Percentiles rank a stretch among this genome's conserved stretches.
Evolutionary conservation across 371 early-diverging fungal species (phyloP).

Genomic region (Amoeboradix gromovi): DNA sequence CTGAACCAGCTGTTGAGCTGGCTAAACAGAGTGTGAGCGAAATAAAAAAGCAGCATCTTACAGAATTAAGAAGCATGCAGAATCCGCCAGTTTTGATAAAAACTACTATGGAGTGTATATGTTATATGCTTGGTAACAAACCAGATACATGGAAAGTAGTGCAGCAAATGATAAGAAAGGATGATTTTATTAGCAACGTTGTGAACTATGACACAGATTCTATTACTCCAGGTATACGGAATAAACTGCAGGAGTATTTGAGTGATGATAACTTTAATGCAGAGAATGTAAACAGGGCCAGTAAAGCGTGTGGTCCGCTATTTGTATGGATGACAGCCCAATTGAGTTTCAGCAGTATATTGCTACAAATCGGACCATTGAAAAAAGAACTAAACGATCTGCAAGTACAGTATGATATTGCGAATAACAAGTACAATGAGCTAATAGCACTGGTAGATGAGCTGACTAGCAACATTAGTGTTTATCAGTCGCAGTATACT

Average conservation of each 20-base stretch:
- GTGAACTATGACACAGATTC: constrained; percentile 74
- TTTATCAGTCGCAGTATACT: constrained; percentile 86
- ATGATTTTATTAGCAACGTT: constrained; percentile 90
- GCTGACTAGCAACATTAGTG: constrained; percentile 53
- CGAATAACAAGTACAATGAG: constrained; percentile 33
- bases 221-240: constrained; percentile 34
- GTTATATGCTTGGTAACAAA: constrained; percentile 63
- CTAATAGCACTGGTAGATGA: constrained; percentile 50
- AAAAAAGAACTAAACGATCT: constrained; percentile 62
- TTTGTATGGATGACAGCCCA: constrained; percentile 93
- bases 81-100: constrained; percentile 91
- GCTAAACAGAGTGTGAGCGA: constrained; percentile 70
- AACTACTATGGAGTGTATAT: constrained; percentile 88
- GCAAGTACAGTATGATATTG: constrained; percentile 42
- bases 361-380: constrained; percentile 78
- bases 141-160: constrained; percentile 47
- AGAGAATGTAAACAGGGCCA: constrained; percentile 82
- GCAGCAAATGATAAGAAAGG: constrained; percentile 63
- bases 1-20: constrained; percentile 89
- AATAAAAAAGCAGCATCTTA: constrained; percentile 82
- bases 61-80: constrained; percentile 91
- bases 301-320: constrained; percentile 90
- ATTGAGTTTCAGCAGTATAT: constrained; percentile 59
- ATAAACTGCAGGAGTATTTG: constrained; percentile 45
- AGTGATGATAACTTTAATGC: constrained; percentile 59